These are phyloP conservation scores for Chlorella sp. DNA, from an alignment of 139 green algal species.

Conservation along the genomic window DNA sequence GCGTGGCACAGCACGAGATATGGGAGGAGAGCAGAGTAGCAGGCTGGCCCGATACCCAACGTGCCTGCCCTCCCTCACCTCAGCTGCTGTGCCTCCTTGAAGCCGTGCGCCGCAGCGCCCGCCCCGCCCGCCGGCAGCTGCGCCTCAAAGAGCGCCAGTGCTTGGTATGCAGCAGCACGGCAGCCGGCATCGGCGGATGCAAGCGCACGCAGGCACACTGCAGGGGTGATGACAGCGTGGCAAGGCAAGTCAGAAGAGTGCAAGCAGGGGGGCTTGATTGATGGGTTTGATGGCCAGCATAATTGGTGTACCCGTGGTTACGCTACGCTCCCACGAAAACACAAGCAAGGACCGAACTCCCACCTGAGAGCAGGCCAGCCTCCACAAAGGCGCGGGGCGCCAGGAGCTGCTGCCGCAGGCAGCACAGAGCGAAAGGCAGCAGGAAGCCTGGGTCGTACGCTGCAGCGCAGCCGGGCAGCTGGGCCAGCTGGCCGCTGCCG, in stretches of 20 bases:
- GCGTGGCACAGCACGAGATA: no score
- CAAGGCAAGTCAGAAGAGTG: no score
- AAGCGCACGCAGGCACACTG: conserved; percentile 58
- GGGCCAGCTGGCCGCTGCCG: not conserved
- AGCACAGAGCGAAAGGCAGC: conserved; percentile 54
- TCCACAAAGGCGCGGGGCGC: conserved; percentile 31
- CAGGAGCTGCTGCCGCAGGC: conserved; percentile 45
- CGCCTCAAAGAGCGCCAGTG: conserved; percentile 16
- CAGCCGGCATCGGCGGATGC: conserved; percentile 44
- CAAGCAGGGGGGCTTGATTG: no score
- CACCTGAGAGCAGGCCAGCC: conserved; percentile 57
- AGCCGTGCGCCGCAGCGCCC: not conserved
- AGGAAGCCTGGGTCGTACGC: conserved; percentile 69
- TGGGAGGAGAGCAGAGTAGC: no score
- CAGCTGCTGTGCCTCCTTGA: conserved; percentile 34
- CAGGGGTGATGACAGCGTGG: no score
- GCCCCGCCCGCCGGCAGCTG: not conserved
- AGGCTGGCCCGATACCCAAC: not conserved
- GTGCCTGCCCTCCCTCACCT: conserved; percentile 12
- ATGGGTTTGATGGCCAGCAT: no score
- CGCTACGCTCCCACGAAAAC: no score
- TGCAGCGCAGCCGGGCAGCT: conserved; percentile 27
- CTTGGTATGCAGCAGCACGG: conserved; percentile 32
- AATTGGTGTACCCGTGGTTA: no score
- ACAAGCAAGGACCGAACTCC: no score